These are phyloP conservation scores for Amanita subjunquillea DNA, from an alignment of 768 basidiomycete genomes.

Conservation along the genomic window DNA sequence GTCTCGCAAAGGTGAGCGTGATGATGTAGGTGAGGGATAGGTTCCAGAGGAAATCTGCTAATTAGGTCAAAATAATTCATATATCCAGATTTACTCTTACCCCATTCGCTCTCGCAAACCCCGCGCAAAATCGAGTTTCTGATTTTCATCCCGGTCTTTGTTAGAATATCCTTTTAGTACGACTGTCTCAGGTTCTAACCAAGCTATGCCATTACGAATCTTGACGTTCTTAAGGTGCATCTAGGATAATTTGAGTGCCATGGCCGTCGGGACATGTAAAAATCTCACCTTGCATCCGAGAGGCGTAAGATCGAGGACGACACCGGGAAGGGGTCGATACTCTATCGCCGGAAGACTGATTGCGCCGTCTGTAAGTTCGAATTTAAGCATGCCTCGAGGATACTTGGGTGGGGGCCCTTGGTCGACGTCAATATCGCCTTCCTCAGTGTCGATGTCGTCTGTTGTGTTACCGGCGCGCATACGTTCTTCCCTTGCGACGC, in stretches of 20 bases:
- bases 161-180: conserved; percentile 49
- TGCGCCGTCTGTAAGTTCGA: conserved; percentile 74
- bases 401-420: conserved; percentile 77
- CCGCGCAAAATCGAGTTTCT: conserved; percentile 48
- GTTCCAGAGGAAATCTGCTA: conserved; percentile 12
- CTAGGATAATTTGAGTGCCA: conserved; percentile 23
- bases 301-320: conserved; percentile 67
- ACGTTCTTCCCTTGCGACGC: conserved; percentile 55
- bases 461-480: conserved; percentile 39
- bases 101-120: conserved; percentile 56
- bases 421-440: conserved; percentile 48
- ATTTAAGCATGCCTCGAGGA: conserved; percentile 66
- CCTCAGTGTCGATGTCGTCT: conserved; percentile 34
- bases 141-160: conserved; percentile 53
- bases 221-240: conserved; percentile 60
- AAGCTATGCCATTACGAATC: conserved; percentile 61
- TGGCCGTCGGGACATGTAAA: background rate
- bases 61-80: conserved; percentile 1
- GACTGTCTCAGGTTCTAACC: conserved; percentile 65
- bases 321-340: conserved; percentile 50
- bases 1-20: conserved; percentile 18
- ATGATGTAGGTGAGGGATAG: conserved; percentile 8
- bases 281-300: conserved; percentile 70
- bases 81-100: conserved; percentile 28
- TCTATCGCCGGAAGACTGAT: conserved; percentile 67